Base-by-base conservation (phyloP, 768 basidiomycete species). In the Amanita molliuscula region DNA sequence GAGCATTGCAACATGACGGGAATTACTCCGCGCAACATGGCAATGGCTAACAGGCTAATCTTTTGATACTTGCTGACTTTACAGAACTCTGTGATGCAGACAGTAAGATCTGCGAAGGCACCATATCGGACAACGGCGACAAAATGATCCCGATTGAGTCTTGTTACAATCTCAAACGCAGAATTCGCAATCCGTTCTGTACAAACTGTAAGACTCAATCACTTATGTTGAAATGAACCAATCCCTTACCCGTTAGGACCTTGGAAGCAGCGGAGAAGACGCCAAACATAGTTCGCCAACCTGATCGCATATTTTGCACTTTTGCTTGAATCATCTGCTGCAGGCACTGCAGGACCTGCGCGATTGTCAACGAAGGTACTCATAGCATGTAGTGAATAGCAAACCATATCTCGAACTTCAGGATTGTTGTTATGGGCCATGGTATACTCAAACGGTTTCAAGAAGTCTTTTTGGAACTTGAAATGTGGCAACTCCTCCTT, bases 21-120 rank as follows among this genome's bases (percentile, higher is more conserved):
- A 41, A 98, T 94, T 44, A 94, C 76, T 18, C 86, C 89, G 28
- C 91, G 83, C 44, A 99, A 78, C 92, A 98, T 97, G 13, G 87
- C 93, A 53, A 98, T 98, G 2, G 94, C 93, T 55, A 97, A 76
- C 23, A 99, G 67, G 61, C 89, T 91, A 71, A 98, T 95, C 64
- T 97, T 97, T 67, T 99, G 96, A 67, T 91, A 98, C 67, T 98
- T 98, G 79, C 84, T 93, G 59, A 95, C 92, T 77, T 98, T 98
- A 75, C 90, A 95, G 69, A 98, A 99, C 65, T 98, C 96, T 31
- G 95, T 97, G 58, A 99, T 86, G 71, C 96, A 99, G 34, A 94
- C 91, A 6, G 88, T 94, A 47, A 99, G 65, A 66, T 99, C 96
- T 43, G 94, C 88, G 61, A 98, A 98, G 3, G 94, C 82, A 11